Evolutionary conservation across 129 eudicot species (phyloP).

Genomic region (Centrapalus pauciflorus): DNA sequence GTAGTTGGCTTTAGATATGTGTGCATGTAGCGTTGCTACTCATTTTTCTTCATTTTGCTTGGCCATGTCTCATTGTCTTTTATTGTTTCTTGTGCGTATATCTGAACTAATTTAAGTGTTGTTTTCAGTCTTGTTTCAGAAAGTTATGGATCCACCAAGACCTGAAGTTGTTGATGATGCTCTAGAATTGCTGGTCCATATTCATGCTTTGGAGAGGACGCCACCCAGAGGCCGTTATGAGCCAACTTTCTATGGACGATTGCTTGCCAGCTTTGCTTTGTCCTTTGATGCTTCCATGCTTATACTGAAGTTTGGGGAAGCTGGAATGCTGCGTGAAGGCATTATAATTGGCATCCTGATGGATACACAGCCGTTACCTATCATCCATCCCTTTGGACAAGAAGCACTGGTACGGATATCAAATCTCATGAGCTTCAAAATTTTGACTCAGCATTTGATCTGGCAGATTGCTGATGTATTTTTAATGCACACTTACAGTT

Average conservation of each 20-base stretch:
- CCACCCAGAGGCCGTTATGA: slow-evolving; percentile 77
- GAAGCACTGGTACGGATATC: slow-evolving; percentile 50
- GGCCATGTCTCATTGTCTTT: not conserved
- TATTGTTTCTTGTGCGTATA: not conserved
- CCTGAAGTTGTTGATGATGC: slow-evolving; percentile 80
- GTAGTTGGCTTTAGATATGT: not conserved
- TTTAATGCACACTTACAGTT: slow-evolving; percentile 34
- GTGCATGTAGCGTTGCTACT: not conserved
- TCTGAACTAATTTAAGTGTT: slow-evolving; percentile 8
- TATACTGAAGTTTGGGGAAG: slow-evolving; percentile 68
- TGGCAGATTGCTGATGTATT: not conserved
- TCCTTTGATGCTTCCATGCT: slow-evolving; percentile 91
- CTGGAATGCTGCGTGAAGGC: slow-evolving; percentile 89
- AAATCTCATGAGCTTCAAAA: not conserved
- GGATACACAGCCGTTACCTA: slow-evolving; percentile 91
- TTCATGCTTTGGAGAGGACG: slow-evolving; percentile 61
- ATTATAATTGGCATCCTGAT: slow-evolving; percentile 74
- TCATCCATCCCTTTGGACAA: slow-evolving; percentile 79
- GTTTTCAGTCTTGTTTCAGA: slow-evolving; percentile 61
- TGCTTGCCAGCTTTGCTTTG: slow-evolving; percentile 76
- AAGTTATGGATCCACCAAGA: slow-evolving; percentile 87
- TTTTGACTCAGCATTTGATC: not conserved
- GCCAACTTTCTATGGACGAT: slow-evolving; percentile 84
- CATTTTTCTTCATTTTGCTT: not conserved
- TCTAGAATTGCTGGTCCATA: slow-evolving; percentile 52